phyloP scores from a whole-genome alignment of 2,329 filamentous ascomycete genomes.

The Penicillium sp. region DNA sequence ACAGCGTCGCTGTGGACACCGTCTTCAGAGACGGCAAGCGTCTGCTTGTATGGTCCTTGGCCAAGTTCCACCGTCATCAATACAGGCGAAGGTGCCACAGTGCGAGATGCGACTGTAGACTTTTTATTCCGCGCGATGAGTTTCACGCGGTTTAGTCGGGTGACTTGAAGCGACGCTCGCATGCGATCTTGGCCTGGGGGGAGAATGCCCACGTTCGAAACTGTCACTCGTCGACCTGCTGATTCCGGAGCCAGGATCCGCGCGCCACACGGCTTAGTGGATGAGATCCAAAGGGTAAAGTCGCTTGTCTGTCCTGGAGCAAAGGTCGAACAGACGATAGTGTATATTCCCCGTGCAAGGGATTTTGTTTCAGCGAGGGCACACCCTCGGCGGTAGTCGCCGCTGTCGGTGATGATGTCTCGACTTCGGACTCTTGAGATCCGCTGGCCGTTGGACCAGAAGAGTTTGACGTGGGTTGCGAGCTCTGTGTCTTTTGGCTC shows the following conservation, averaged over 20 bases:
- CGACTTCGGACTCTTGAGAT: constrained; percentile 62
- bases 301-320: constrained; percentile 68
- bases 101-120: constrained; percentile 35
- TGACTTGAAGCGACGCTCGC: constrained; percentile 47
- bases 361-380: constrained; percentile 59
- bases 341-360: constrained; percentile 70
- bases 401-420: constrained; percentile 75
- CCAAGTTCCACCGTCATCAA: constrained; percentile 68
- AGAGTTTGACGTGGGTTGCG: constrained; percentile 76
- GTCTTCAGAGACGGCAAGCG: constrained; percentile 62
- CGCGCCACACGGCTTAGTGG: constrained; percentile 51
- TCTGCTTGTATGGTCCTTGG: constrained; percentile 60
- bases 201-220: constrained; percentile 45
- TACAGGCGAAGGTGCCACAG: constrained; percentile 48
- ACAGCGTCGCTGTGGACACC: constrained; percentile 67
- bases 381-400: constrained; percentile 80
- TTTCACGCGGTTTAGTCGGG: constrained; percentile 57
- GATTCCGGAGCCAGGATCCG: constrained; percentile 62
- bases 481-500: constrained; percentile 61
- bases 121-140: constrained; percentile 49
- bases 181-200: constrained; percentile 50
- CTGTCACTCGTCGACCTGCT: constrained; percentile 63
- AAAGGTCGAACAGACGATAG: constrained; percentile 84
- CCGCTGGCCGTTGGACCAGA: constrained; percentile 69
- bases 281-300: constrained; percentile 70